Evolutionary conservation across 2,329 filamentous ascomycete species (phyloP).

Genomic region (Penicillium polonicum): DNA sequence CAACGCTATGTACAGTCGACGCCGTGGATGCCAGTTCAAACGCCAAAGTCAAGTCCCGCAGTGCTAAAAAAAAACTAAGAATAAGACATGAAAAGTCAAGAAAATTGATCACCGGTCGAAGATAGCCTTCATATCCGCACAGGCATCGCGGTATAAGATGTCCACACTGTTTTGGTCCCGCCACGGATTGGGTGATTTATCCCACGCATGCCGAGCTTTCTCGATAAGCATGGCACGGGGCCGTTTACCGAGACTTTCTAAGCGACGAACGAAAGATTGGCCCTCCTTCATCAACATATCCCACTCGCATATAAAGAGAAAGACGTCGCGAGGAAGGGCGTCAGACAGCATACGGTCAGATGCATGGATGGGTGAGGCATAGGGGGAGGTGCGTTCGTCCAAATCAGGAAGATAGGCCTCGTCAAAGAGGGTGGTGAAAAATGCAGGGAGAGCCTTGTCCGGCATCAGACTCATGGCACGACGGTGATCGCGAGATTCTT

Average conservation of each 20-base stretch:
- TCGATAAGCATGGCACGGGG: slow-evolving; percentile 49
- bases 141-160: slow-evolving; percentile 45
- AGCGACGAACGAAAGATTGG: slow-evolving; percentile 43
- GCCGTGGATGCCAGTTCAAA: slow-evolving; percentile 10
- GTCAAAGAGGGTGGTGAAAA: slow-evolving; percentile 52
- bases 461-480: slow-evolving; percentile 55
- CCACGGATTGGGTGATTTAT: slow-evolving; percentile 50
- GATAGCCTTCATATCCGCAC: slow-evolving; percentile 44
- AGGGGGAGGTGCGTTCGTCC: slow-evolving; percentile 55
- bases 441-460: slow-evolving; percentile 48
- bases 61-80: slow-evolving; percentile 4
- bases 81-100: slow-evolving; percentile 4
- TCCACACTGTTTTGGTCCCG: slow-evolving; percentile 45
- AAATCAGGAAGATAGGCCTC: slow-evolving; percentile 48
- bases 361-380: slow-evolving; percentile 59
- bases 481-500: slow-evolving; percentile 58
- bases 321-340: slow-evolving; percentile 58
- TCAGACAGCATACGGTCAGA: slow-evolving; percentile 53
- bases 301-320: slow-evolving; percentile 64
- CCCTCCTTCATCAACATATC: slow-evolving; percentile 66
- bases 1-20: slow-evolving; percentile 7
- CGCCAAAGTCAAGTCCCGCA: background rate
- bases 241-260: slow-evolving; percentile 45
- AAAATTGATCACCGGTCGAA: slow-evolving; percentile 32
- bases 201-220: slow-evolving; percentile 49